Conservation (phyloP, 2,329 filamentous ascomycete genomes). For the Epichloe gansuensis region DNA sequence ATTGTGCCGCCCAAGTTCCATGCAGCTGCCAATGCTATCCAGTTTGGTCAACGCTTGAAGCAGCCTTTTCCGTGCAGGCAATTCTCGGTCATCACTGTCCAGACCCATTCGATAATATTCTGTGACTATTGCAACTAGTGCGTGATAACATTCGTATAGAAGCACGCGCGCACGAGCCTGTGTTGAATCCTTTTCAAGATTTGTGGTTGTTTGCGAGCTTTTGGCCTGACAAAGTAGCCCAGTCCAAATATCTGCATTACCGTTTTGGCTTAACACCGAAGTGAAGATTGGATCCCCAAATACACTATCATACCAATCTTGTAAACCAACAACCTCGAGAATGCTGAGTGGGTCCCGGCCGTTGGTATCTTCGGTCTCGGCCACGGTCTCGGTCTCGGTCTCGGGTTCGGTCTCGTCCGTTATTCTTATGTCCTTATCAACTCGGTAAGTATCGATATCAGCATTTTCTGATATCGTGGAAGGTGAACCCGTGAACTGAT, state of each 20-base stretch:
- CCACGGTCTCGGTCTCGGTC: background rate
- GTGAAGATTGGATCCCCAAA: constrained; percentile 49
- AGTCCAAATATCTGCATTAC: constrained; percentile 30
- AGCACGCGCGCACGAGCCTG: constrained; percentile 33
- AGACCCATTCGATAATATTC: constrained; percentile 41
- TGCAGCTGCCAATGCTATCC: constrained; percentile 25
- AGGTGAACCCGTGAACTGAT: background rate
- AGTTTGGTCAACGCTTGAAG: constrained; percentile 33
- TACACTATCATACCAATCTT: constrained; percentile 44
- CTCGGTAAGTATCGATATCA: background rate
- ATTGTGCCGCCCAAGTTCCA: constrained; percentile 17
- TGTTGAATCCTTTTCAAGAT: background rate
- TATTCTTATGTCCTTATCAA: background rate
- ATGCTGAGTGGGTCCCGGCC: background rate
- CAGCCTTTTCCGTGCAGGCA: constrained; percentile 39
- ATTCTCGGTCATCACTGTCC: constrained; percentile 36
- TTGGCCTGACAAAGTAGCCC: constrained; percentile 26
- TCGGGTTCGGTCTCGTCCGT: too few relatives aligned
- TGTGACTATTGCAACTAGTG: constrained; percentile 36
- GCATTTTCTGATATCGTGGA: background rate
- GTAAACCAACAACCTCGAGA: constrained; percentile 17
- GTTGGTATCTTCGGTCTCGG: background rate
- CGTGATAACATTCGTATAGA: constrained; percentile 46
- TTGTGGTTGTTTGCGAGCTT: background rate
- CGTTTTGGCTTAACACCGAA: constrained; percentile 31